These are phyloP conservation scores for Aspergillus calidoustus DNA, from an alignment of 2,329 filamentous ascomycete genomes.

Conservation along the genomic window DNA sequence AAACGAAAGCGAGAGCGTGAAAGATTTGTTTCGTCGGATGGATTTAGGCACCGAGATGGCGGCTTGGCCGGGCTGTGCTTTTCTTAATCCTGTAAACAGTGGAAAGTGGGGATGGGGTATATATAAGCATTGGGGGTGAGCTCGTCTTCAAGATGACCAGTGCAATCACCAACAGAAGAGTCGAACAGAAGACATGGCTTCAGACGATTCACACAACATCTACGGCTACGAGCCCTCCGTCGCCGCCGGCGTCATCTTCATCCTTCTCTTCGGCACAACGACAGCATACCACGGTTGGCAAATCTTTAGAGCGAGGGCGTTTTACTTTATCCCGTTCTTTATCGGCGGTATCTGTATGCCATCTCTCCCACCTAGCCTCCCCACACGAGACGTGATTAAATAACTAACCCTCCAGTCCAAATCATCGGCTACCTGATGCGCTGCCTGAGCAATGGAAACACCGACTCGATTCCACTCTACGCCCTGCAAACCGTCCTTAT, in stretches of 20 bases:
- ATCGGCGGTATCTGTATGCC: slow-evolving; percentile 34
- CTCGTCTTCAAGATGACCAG: neutral
- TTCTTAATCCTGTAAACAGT: neutral
- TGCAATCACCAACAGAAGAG: neutral
- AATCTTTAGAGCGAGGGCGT: slow-evolving; percentile 23
- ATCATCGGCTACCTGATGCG: slow-evolving; percentile 37
- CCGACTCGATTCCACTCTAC: slow-evolving; percentile 30
- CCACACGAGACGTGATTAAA: neutral
- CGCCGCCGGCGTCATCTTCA: slow-evolving; percentile 6
- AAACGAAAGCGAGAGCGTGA: neutral
- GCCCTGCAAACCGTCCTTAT: slow-evolving; percentile 41
- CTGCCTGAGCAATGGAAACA: slow-evolving; percentile 11
- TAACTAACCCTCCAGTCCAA: slow-evolving; percentile 47
- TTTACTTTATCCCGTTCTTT: slow-evolving; percentile 46
- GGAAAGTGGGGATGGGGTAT: neutral
- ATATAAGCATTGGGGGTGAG: neutral
- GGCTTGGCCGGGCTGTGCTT: slow-evolving; percentile 2
- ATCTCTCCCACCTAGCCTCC: neutral
- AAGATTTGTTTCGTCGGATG: neutral
- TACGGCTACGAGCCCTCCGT: slow-evolving; percentile 13
- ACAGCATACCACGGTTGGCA: slow-evolving; percentile 23
- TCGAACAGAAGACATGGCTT: neutral
- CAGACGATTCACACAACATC: neutral
- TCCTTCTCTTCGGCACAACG: slow-evolving; percentile 8
- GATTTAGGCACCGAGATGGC: neutral